Percentiles rank a stretch among this genome's conserved stretches.
Conservation (phyloP, 208 protist genomes). For the Leishmania mexicana region DNA sequence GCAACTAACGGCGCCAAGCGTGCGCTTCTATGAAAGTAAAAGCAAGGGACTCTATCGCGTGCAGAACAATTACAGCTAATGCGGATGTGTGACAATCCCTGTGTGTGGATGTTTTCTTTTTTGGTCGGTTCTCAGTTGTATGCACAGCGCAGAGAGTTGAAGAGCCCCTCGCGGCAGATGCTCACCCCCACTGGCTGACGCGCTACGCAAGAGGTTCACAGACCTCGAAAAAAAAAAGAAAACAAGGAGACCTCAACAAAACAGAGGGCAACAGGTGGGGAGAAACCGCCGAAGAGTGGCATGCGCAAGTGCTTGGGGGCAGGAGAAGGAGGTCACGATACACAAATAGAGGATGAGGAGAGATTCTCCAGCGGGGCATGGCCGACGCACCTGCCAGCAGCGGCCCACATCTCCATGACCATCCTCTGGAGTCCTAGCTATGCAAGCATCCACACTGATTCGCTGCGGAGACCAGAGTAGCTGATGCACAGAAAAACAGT, state of each 20-base stretch:
- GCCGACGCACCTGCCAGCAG: background rate
- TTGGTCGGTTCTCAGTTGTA: background rate
- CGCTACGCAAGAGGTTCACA: background rate
- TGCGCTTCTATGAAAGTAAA: background rate
- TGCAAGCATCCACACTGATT: background rate
- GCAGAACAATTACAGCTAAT: no score
- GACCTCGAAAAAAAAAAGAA: background rate
- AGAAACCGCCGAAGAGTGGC: background rate
- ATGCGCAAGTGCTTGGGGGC: background rate
- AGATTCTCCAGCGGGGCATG: background rate
- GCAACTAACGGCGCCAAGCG: background rate
- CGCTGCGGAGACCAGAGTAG: background rate
- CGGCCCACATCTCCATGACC: background rate
- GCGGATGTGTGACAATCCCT: background rate
- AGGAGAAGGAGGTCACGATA: background rate
- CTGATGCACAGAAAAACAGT: background rate
- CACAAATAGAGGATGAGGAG: background rate
- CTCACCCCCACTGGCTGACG: background rate
- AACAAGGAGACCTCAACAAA: background rate
- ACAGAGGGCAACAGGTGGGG: no score
- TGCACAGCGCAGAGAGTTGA: background rate
- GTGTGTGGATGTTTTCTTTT: background rate
- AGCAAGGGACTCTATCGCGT: background rate
- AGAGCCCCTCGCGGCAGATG: background rate
- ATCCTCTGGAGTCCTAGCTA: background rate